phyloP scores from a whole-genome alignment of 1,284 basidiomycete genomes.

The Papiliotrema fonsecae region DNA sequence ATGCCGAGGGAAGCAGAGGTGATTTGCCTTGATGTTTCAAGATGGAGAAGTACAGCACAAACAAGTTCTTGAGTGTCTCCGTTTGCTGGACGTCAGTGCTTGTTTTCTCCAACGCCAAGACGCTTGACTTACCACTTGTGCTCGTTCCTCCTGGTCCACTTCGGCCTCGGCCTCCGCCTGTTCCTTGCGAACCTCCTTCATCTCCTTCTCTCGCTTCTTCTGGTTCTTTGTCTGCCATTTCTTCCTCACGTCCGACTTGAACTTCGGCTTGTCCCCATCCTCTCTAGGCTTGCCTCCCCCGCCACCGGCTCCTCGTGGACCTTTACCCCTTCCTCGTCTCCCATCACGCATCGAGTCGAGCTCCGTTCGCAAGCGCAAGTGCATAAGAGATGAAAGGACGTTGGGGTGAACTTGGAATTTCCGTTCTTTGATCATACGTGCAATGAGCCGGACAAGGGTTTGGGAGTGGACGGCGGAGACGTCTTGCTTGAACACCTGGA shows the following conservation, averaged over 20 bases:
- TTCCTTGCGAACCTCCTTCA: slow-evolving; percentile 79
- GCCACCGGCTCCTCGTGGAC: slow-evolving; percentile 49
- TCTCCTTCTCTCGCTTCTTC: slow-evolving; percentile 71
- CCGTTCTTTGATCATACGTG: slow-evolving; percentile 94
- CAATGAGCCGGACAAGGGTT: slow-evolving; percentile 83
- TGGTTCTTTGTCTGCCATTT: slow-evolving; percentile 80
- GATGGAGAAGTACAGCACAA: slow-evolving; percentile 95
- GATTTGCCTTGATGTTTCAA: slow-evolving; percentile 81
- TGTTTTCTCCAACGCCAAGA: background rate
- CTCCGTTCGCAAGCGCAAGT: slow-evolving; percentile 83
- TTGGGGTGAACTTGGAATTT: slow-evolving; percentile 85
- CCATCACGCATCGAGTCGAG: slow-evolving; percentile 56
- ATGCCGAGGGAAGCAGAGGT: slow-evolving; percentile 76
- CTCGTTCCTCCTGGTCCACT: slow-evolving; percentile 86
- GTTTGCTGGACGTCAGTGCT: slow-evolving; percentile 63
- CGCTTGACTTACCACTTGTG: slow-evolving; percentile 60
- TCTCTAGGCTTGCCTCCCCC: slow-evolving; percentile 36
- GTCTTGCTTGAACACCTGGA: slow-evolving; percentile 76
- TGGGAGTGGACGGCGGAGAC: slow-evolving; percentile 72
- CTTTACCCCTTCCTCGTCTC: slow-evolving; percentile 54
- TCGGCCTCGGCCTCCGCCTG: slow-evolving; percentile 91
- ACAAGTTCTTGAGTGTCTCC: slow-evolving; percentile 95
- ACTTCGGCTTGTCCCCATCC: slow-evolving; percentile 53
- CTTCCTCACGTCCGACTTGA: slow-evolving; percentile 61
- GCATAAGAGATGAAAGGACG: slow-evolving; percentile 76